phyloP scores from a whole-genome alignment of 495 filamentous ascomycete genomes.

The Penicillium dipodomyicola region DNA sequence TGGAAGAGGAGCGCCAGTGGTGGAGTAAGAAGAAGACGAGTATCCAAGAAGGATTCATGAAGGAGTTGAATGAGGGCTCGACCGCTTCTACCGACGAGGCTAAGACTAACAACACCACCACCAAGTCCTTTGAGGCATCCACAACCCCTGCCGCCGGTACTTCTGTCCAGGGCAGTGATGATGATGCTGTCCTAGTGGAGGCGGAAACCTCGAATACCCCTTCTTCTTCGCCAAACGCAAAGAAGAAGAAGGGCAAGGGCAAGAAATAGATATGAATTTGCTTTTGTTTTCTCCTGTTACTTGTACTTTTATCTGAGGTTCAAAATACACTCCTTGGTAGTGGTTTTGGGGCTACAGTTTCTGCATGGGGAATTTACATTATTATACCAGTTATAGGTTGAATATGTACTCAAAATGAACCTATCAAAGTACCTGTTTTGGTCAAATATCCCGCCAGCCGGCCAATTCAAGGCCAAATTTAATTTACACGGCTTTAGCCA shows the following conservation, averaged over 20 bases:
- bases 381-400: conserved; percentile 1
- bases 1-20: conserved; percentile 74
- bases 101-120: conserved; percentile 8
- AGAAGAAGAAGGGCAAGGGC: conserved; percentile 72
- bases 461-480: not conserved
- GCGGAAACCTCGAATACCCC: conserved; percentile 54
- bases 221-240: conserved; percentile 29
- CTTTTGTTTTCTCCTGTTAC: conserved; percentile 9
- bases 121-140: conserved; percentile 32
- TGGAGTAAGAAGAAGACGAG: conserved; percentile 80
- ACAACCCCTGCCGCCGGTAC: conserved; percentile 22
- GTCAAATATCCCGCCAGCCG: not conserved
- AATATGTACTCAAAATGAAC: not conserved
- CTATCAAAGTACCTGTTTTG: not conserved
- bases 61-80: conserved; percentile 64
- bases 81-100: conserved; percentile 20
- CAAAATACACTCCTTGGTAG: not conserved
- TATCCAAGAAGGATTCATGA: conserved; percentile 77
- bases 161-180: conserved; percentile 58
- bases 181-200: conserved; percentile 84
- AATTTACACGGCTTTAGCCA: conserved; percentile 21
- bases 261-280: conserved; percentile 59
- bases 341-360: not conserved
- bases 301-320: conserved; percentile 9
- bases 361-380: conserved; percentile 6